These are phyloP conservation scores for Trametes meyenii DNA, from an alignment of 768 basidiomycete species.

Conservation along the genomic window DNA sequence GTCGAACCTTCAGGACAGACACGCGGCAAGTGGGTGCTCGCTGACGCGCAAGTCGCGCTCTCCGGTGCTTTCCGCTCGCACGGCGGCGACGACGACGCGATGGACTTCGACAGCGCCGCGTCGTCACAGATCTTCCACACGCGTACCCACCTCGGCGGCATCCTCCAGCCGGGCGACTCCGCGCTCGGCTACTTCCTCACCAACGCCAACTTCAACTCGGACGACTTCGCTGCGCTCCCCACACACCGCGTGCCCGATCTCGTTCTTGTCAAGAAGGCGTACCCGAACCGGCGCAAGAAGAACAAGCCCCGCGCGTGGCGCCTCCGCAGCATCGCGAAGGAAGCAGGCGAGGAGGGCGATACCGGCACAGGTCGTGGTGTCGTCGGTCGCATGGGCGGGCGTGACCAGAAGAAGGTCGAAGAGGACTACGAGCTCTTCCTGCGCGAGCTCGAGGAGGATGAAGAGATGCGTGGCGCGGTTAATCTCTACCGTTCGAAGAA, in stretches of 20 bases:
- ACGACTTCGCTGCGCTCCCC: slow-evolving; percentile 73
- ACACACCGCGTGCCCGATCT: slow-evolving; percentile 81
- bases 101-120: slow-evolving; percentile 66
- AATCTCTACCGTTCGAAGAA: slow-evolving; percentile 81
- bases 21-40: slow-evolving; percentile 80
- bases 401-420: slow-evolving; percentile 91
- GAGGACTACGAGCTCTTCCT: slow-evolving; percentile 97
- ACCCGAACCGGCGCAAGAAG: slow-evolving; percentile 94
- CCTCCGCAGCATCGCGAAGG: slow-evolving; percentile 90
- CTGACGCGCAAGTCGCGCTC: slow-evolving; percentile 89
- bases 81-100: slow-evolving; percentile 43
- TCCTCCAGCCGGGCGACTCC: slow-evolving; percentile 93
- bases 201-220: slow-evolving; percentile 91
- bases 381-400: slow-evolving; percentile 87
- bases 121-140: slow-evolving; percentile 87
- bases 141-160: slow-evolving; percentile 92
- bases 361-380: slow-evolving; percentile 78
- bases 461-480: slow-evolving; percentile 82
- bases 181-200: slow-evolving; percentile 90
- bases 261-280: slow-evolving; percentile 92
- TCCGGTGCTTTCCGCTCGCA: slow-evolving; percentile 75
- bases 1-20: slow-evolving; percentile 79
- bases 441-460: slow-evolving; percentile 92
- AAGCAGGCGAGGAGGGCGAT: slow-evolving; percentile 85
- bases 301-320: slow-evolving; percentile 83